These are phyloP conservation scores for Pichia sp. DNA, from an alignment of 1,139 yeast genomes.

Conservation along the genomic window DNA sequence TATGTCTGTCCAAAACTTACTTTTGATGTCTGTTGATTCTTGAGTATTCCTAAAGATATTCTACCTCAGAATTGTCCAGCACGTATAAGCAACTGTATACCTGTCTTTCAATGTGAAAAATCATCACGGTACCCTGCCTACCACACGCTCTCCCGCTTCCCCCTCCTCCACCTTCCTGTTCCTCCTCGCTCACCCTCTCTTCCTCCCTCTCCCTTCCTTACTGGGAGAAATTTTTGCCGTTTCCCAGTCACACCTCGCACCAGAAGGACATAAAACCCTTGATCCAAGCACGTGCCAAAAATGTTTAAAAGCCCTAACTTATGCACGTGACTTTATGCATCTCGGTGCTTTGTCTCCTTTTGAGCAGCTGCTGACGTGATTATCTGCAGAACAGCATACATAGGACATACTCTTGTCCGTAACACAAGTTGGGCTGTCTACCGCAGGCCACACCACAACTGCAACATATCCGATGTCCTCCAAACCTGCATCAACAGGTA, in stretches of 20 bases:
- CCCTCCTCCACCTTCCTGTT: not conserved
- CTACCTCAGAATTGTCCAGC: not conserved
- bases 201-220: not conserved
- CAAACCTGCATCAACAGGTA: constrained; percentile 3
- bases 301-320: not conserved
- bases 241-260: not conserved
- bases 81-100: not conserved
- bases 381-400: no score
- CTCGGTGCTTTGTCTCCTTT: no score
- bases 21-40: constrained; percentile 16
- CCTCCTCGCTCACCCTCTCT: not conserved
- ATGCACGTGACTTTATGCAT: not conserved
- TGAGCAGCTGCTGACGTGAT: no score
- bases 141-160: not conserved
- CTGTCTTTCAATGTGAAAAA: constrained; percentile 7
- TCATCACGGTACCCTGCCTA: not conserved
- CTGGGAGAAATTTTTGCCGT: not conserved
- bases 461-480: not conserved
- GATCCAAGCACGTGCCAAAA: not conserved
- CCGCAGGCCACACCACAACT: no score
- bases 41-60: not conserved
- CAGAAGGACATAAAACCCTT: not conserved
- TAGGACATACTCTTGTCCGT: no score
- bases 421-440: no score
- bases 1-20: constrained; percentile 8